Evolutionary conservation across 768 basidiomycete species (phyloP).

Genomic region (Suillus brevipes): DNA sequence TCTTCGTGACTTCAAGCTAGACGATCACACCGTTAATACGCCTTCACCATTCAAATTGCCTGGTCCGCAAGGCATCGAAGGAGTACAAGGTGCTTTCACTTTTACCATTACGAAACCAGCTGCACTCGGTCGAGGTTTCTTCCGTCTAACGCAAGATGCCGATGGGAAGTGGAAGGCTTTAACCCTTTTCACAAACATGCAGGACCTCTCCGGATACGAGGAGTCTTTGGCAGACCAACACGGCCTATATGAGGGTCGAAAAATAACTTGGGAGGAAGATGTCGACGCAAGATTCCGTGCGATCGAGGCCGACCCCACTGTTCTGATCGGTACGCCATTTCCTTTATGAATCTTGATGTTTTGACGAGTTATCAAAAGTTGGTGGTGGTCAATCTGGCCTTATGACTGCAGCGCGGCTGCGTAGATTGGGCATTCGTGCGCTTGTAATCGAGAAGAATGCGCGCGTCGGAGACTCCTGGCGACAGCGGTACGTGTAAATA

Average conservation of each 20-base stretch:
- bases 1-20: not conserved
- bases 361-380: slow-evolving; percentile 34
- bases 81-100: slow-evolving; percentile 23
- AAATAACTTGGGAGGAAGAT: not conserved
- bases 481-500: slow-evolving; percentile 48
- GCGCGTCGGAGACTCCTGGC: slow-evolving; percentile 52
- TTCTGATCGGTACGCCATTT: slow-evolving; percentile 36
- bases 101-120: slow-evolving; percentile 80
- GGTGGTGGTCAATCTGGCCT: slow-evolving; percentile 66
- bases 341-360: not conserved
- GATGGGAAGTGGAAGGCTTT: slow-evolving; percentile 60
- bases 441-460: slow-evolving; percentile 52
- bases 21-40: slow-evolving; percentile 63
- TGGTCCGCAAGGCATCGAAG: slow-evolving; percentile 42
- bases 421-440: slow-evolving; percentile 47
- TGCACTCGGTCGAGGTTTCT: slow-evolving; percentile 30
- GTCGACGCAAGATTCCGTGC: not conserved
- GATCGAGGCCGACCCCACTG: slow-evolving; percentile 26
- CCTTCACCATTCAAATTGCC: slow-evolving; percentile 84
- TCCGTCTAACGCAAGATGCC: not conserved
- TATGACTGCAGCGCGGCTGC: slow-evolving; percentile 55
- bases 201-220: slow-evolving; percentile 49
- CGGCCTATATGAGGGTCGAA: not conserved
- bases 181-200: slow-evolving; percentile 55
- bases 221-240: slow-evolving; percentile 39